These are phyloP conservation scores for Chimonanthus praecox DNA, from an alignment of 164 flowering plant species.

Conservation along the genomic window DNA sequence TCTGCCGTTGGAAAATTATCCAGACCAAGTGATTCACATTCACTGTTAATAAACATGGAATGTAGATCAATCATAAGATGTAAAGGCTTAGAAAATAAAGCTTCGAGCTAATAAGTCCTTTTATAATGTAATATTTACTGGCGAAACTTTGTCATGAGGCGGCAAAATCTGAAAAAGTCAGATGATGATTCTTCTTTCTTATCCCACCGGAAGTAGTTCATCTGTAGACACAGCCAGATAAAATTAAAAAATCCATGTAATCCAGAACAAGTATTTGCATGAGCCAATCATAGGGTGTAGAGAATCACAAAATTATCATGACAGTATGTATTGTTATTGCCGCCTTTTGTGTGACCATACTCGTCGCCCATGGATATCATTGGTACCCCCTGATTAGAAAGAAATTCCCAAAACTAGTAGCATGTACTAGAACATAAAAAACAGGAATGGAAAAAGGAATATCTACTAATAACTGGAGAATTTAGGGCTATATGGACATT, in stretches of 20 bases:
- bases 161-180: constrained; percentile 82
- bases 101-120: not conserved
- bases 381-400: constrained; percentile 76
- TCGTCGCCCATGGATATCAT: constrained; percentile 97
- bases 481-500: not conserved
- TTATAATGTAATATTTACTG: constrained; percentile 29
- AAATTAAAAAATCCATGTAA: not conserved
- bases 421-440: not conserved
- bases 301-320: constrained; percentile 75
- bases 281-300: constrained; percentile 10
- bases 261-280: not conserved
- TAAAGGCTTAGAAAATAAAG: not conserved
- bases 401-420: not conserved
- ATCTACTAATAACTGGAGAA: not conserved
- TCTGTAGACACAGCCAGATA: constrained; percentile 31
- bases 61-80: not conserved
- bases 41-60: constrained; percentile 32
- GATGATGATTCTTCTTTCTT: constrained; percentile 68
- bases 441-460: not conserved
- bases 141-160: constrained; percentile 73
- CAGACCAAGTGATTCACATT: constrained; percentile 84
- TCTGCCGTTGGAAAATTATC: constrained; percentile 80
- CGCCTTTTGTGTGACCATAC: constrained; percentile 95
- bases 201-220: constrained; percentile 95
- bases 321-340: constrained; percentile 96